A percentile compares a stretch with the other conserved stretches of the same genome.
phyloP scores from a whole-genome alignment of 495 filamentous ascomycete genomes.

The Aspergillus affinis region DNA sequence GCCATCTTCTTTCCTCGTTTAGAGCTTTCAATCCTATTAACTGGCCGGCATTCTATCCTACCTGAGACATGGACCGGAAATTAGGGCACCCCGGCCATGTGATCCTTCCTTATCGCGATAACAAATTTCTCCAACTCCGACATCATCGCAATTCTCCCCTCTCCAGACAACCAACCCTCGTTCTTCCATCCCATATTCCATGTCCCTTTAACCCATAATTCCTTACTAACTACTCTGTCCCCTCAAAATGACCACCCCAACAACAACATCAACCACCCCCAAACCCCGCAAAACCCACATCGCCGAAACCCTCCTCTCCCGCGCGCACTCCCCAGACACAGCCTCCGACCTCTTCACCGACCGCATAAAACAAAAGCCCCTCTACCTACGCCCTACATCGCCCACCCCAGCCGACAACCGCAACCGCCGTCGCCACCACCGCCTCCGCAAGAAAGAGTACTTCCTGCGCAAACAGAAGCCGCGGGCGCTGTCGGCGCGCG shows the following conservation, averaged over 20 bases:
- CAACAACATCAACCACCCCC: slow-evolving; percentile 30
- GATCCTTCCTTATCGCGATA: not conserved
- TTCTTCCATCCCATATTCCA: too few relatives aligned
- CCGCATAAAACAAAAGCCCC: slow-evolving; percentile 77
- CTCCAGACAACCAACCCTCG: not conserved
- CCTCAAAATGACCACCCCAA: not conserved
- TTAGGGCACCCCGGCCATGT: not conserved
- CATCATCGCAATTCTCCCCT: not conserved
- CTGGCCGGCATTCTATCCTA: not conserved
- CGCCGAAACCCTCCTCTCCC: slow-evolving; percentile 65
- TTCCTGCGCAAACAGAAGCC: slow-evolving; percentile 63
- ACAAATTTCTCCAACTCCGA: not conserved
- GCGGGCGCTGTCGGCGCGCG: slow-evolving; percentile 72
- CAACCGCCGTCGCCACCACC: slow-evolving; percentile 57
- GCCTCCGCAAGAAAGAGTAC: slow-evolving; percentile 55
- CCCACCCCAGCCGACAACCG: slow-evolving; percentile 63
- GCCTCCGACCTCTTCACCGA: slow-evolving; percentile 72
- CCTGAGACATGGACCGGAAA: not conserved
- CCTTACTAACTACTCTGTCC: too few relatives aligned
- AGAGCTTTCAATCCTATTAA: too few relatives aligned
- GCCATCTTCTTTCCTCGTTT: too few relatives aligned
- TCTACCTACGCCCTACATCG: slow-evolving; percentile 73
- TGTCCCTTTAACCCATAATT: too few relatives aligned
- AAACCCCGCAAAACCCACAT: slow-evolving; percentile 46
- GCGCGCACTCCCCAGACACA: slow-evolving; percentile 70